Base-by-base conservation (phyloP, 2,329 filamentous ascomycete genomes). In the Fusarium sp. region DNA sequence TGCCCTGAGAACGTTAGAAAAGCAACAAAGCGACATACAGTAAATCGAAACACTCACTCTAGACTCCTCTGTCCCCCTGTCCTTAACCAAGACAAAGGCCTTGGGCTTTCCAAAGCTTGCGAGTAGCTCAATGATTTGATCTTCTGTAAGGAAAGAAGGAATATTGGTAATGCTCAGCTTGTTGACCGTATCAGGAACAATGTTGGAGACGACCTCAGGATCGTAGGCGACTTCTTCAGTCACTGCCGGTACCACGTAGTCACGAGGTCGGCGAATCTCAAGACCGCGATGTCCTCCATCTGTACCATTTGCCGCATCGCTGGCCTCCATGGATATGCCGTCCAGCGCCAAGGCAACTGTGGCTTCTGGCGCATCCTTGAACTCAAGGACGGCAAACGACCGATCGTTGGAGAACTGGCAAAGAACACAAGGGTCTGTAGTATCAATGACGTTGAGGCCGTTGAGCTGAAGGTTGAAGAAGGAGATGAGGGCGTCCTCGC, bases 391-490 rank as follows among this genome's bases (percentile, higher is more conserved):
- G 9, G 93, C 94, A 76, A 96, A 97, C 1, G 85, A 84, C 52
- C 84, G 82, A 74, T 96, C 92, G 57, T 88, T 87, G 22, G 93
- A 90, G 53, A 98, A 83, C 70, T 97, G 91, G 34, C 90, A 92
- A 7, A 90, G 88, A 48, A 92, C 83, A 74, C 95, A 98, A 32
- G 94, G 93, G 70, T 98, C 93, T 42, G 86, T 85, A 64, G 87
- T 88, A 65, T 92, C 88, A 48, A 96, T 87, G 32, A 97, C 90
- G 71, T 99, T 99, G 42, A 99, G 81, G n/a, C 93, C 93, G 71
- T 99, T 98, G 47, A 99, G 85, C 75, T 98, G 93, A 24, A 97
- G 83, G 73, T 99, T 99, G 84, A 99, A 97, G 79, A 97, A 99
- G 22, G 88, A 84, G 58, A 90, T 80, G 36, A 99, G 75, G 61